Evolutionary conservation across 441 rosid genomes (phyloP).

Genomic region (Iberis amara): DNA sequence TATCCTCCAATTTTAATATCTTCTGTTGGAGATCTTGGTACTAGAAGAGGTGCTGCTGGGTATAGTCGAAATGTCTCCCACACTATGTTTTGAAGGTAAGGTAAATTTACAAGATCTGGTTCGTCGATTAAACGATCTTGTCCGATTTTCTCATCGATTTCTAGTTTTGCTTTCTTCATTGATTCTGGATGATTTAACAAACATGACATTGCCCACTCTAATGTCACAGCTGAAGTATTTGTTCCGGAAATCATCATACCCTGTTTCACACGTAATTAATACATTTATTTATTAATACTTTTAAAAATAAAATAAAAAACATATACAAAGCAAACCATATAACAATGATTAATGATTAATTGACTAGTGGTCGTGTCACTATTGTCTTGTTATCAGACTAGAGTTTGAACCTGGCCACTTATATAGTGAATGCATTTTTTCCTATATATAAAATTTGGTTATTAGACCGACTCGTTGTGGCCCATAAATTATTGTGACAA

Average conservation of each 20-base stretch:
- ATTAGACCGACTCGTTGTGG: too few species aligned
- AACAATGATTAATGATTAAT: too few species aligned
- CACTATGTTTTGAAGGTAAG: constrained; percentile 19
- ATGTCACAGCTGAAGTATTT: constrained; percentile 7
- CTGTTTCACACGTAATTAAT: too few species aligned
- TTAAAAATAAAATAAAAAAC: too few species aligned
- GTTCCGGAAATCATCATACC: constrained; percentile 14
- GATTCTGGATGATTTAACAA: constrained; percentile 1
- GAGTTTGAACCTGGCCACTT: too few species aligned
- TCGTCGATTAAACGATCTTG: constrained; percentile 16
- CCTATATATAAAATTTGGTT: too few species aligned
- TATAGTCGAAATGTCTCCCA: constrained; percentile 10
- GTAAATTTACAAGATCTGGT: constrained; percentile 4
- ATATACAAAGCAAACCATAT: too few species aligned
- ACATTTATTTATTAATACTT: too few species aligned
- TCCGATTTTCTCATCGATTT: constrained; percentile 15
- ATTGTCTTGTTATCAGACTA: too few species aligned
- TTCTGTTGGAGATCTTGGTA: constrained; percentile 1
- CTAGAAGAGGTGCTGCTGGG: constrained; percentile 7
- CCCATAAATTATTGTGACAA: too few species aligned
- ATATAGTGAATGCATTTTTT: too few species aligned
- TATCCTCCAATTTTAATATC: constrained; percentile 14
- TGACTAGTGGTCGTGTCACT: too few species aligned
- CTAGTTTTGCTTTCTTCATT: background rate
- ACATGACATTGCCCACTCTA: constrained; percentile 15